A percentile compares a stretch with the other conserved stretches of the same genome.
Evolutionary conservation across 192 early-diverging fungal genomes (phyloP).

Genomic region (Umbelopsis isabellina): DNA sequence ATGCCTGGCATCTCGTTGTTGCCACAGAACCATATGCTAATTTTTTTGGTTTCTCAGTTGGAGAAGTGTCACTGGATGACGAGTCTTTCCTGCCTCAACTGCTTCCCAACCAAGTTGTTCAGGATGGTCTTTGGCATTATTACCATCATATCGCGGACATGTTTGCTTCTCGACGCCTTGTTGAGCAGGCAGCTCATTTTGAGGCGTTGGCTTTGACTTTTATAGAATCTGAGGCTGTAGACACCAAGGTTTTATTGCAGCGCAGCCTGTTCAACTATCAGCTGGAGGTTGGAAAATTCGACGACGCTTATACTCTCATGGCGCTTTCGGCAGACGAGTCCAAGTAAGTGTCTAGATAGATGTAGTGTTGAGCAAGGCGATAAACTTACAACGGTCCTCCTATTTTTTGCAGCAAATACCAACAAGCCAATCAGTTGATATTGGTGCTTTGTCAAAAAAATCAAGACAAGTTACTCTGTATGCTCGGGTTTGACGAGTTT

Average conservation of each 20-base stretch:
- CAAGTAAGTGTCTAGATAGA: constrained; percentile 6
- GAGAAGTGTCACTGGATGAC: constrained; percentile 7
- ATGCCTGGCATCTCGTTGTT: too few species aligned
- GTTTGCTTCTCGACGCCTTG: constrained; percentile 3
- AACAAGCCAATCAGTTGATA: constrained; percentile 8
- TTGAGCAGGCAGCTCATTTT: constrained; percentile 24
- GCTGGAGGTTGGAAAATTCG: neutral
- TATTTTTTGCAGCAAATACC: neutral
- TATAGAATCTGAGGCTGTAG: neutral
- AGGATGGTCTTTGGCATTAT: constrained; percentile 19
- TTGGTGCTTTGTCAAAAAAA: constrained; percentile 20
- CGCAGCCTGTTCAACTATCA: constrained; percentile 4
- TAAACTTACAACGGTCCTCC: neutral
- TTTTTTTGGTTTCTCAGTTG: neutral
- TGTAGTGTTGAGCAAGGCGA: neutral
- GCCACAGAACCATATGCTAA: neutral
- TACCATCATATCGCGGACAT: constrained; percentile 20
- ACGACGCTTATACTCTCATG: constrained; percentile 6
- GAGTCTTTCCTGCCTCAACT: constrained; percentile 2
- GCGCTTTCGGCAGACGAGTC: constrained; percentile 3
- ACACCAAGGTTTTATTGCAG: neutral
- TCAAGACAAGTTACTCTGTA: constrained; percentile 13
- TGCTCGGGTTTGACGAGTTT: constrained; percentile 11
- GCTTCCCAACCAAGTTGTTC: constrained; percentile 3
- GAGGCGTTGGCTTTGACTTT: neutral